Conservation (phyloP, 2,329 filamentous ascomycete species). For the Colletotrichum falcatum region DNA sequence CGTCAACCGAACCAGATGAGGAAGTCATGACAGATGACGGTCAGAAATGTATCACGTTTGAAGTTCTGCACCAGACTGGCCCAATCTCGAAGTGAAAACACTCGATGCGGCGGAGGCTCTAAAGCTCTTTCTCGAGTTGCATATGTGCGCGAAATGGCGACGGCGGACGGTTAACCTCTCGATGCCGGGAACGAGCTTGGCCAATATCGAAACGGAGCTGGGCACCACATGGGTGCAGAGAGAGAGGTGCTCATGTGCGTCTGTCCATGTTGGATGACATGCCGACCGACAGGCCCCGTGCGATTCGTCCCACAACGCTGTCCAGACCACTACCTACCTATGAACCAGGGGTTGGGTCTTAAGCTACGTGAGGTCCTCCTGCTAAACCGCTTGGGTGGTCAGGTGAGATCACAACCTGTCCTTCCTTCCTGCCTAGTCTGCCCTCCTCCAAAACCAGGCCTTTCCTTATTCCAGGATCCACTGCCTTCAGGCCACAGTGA, state of each 20-base stretch:
- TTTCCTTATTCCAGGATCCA: too few relatives aligned
- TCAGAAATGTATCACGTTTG: not conserved
- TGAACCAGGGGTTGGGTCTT: not conserved
- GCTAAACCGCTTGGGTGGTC: too few relatives aligned
- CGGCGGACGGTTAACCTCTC: not conserved
- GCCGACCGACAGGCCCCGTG: not conserved
- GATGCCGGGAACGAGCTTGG: not conserved
- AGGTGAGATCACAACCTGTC: too few relatives aligned
- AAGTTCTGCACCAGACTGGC: not conserved
- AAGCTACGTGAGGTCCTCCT: not conserved
- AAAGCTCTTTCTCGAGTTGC: not conserved
- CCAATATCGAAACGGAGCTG: not conserved
- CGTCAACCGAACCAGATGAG: not conserved
- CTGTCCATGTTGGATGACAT: not conserved
- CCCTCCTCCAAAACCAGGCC: too few relatives aligned
- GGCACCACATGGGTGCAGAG: not conserved
- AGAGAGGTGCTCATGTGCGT: not conserved
- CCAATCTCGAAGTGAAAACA: not conserved
- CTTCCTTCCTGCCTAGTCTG: too few relatives aligned
- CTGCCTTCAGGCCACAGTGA: too few relatives aligned
- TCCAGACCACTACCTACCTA: not conserved
- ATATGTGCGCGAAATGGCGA: not conserved
- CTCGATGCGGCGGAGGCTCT: too few relatives aligned
- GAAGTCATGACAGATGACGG: constrained; percentile 7
- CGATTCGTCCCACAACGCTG: not conserved